Evolutionary conservation across 768 basidiomycete genomes (phyloP), one percentile per base, ranked within the genome.

Genomic region (Russula sp.): DNA sequence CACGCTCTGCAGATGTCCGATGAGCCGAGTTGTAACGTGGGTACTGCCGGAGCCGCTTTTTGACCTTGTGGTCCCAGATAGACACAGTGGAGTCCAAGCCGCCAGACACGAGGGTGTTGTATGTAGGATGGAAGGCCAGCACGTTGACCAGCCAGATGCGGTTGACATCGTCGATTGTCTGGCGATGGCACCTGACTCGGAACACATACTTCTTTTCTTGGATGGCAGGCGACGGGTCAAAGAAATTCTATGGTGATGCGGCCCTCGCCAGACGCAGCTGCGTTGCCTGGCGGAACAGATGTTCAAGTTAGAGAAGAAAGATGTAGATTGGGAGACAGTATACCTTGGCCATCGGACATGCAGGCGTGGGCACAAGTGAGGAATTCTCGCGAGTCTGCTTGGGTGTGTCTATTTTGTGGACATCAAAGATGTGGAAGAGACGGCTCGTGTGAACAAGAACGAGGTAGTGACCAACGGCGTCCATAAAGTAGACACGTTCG

Each of bases 101-200:
- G 2, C 88, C 94, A 0, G 95, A 95, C 0, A 92, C 93, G 69
- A 99, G 97, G 0, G 96, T 98, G 73, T 93, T 95, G 77, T 87
- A 94, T 82, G 81, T 77, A 0, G 96, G 94, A 70, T 98, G 94
- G 78, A 98, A 98, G 0, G 94, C 92, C 34, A 99, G 82, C 0
- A 93, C 84, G 70, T 98, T 97, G 64, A 98, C 95, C 0, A 97
- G 94, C 85, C 92, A 98, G 22, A 98, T 94, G 68, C 94, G 91
- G 73, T 99, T 96, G 14, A 89, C 88, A 44, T 91, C 93, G 44
- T 91, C 87, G 64, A 94, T 86, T 4, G 90, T 86, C 71, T 93
- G 89, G 4, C 96, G 82, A 71, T 99, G 96, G 67, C 95, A 97
- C 73, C 97, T 94, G 83, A 98, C 22, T 27, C 22, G 22, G 22